These are phyloP conservation scores for Westerdykella ornata DNA, from an alignment of 2,329 filamentous ascomycete genomes.

Conservation along the genomic window DNA sequence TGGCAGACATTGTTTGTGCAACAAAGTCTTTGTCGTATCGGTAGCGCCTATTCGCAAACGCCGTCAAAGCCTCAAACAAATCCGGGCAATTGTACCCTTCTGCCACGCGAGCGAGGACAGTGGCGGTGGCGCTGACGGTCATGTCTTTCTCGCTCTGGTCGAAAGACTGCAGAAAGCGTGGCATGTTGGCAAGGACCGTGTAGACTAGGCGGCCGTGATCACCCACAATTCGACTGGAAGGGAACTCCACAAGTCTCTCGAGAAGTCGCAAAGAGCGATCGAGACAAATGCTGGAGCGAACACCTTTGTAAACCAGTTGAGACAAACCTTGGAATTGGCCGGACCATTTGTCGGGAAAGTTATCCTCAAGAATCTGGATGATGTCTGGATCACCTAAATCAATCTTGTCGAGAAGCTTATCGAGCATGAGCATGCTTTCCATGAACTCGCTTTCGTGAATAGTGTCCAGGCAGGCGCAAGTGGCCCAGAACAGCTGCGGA, in stretches of 20 bases:
- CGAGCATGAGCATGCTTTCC: conserved; percentile 85
- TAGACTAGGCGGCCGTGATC: conserved; percentile 77
- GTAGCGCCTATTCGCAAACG: conserved; percentile 62
- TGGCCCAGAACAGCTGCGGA: conserved; percentile 96
- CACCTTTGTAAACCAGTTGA: conserved; percentile 78
- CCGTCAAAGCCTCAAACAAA: conserved; percentile 62
- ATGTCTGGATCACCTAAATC: conserved; percentile 67
- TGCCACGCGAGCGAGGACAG: conserved; percentile 63
- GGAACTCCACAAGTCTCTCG: conserved; percentile 70
- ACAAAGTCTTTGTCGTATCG: conserved; percentile 69
- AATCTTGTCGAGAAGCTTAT: conserved; percentile 75
- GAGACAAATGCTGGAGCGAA: conserved; percentile 78
- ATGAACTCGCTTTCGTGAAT: conserved; percentile 94
- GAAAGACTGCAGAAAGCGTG: conserved; percentile 72
- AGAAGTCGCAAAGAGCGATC: conserved; percentile 70
- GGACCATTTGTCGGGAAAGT: conserved; percentile 80
- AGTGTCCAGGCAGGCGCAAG: conserved; percentile 89
- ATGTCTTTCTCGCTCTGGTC: conserved; percentile 55
- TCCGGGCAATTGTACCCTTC: conserved; percentile 62
- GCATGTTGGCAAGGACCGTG: conserved; percentile 83
- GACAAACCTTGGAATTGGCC: conserved; percentile 82
- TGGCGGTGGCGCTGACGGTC: conserved; percentile 53
- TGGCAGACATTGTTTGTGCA: conserved; percentile 62
- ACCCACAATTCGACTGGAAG: conserved; percentile 73
- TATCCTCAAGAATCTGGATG: conserved; percentile 65